Base-by-base conservation (phyloP, 2,329 filamentous ascomycete genomes). In the Knoxdaviesia capensis region DNA sequence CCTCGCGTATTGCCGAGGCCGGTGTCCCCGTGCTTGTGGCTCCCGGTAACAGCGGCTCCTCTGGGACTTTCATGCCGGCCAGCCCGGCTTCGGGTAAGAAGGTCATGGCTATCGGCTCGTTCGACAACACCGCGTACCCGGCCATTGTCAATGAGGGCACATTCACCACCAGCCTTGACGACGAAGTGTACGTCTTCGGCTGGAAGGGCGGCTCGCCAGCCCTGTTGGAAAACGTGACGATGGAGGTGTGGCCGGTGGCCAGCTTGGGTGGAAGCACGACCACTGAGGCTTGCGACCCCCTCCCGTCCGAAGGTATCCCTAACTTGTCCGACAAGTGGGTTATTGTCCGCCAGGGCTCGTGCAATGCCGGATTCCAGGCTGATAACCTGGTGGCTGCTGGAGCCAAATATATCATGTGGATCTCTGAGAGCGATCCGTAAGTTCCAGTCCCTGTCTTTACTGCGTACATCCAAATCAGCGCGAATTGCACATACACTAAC, bases 61-160 rank as follows among this genome's bases (percentile, higher is more conserved):
- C 41, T 5, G 52, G 51, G 1, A 40, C 54, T 0, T 56, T 51
- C 46, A 44, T 43, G 6, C 40, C 49, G 2, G 48, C 46, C 4
- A 44, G 46, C 7, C 52, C 54, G 9, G 52, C 53, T 2, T 47
- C 49, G 2, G 54, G 51, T 2, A 43, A 46, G 30, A 30, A 35
- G 8, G 33, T 43, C 5, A 7, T 31, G 8, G 37, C 37, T n/a
- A 58, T 74, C 20, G 66, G 63, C 5, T 69, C 67, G 0, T 59
- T 67, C 43, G 65, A 72, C 48, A 71, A 65, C 47, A 52, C 49
- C 6, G 46, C 60, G 20, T 59, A 58, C 1, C 62, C 66, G 0
- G 48, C 56, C 1, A 51, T 72, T 3, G 52, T 65, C 11, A 59
- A 53, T 41, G 51, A 59, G 33, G 62, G 59, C 1, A 54, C 52